phyloP scores from a whole-genome alignment of 108 stramenopile genomes.

The Pseudonitzschia pungens region DNA sequence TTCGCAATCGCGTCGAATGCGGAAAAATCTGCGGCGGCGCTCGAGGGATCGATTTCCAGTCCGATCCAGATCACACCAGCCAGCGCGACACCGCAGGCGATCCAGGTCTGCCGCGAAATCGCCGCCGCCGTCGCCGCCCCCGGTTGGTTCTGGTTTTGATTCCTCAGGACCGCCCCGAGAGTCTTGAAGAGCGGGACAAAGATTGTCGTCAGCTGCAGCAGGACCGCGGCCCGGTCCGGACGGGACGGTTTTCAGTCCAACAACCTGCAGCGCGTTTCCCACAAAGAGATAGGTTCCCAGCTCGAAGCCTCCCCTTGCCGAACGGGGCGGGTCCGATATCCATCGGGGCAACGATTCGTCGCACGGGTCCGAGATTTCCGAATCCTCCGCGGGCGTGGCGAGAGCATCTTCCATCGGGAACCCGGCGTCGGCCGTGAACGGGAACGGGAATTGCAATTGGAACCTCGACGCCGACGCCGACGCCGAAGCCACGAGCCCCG shows the following conservation, averaged over 20 bases:
- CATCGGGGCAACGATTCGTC: too few species aligned
- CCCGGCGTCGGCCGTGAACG: too few species aligned
- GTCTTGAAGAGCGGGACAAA: constrained; percentile 60
- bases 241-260: constrained; percentile 73
- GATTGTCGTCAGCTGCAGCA: constrained; percentile 81
- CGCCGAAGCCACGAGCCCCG: too few species aligned
- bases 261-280: constrained; percentile 76
- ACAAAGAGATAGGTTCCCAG: constrained; percentile 80
- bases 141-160: too few species aligned
- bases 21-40: too few species aligned
- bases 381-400: too few species aligned
- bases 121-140: constrained; percentile 5
- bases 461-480: too few species aligned
- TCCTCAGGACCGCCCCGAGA: neutral
- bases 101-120: constrained; percentile 46
- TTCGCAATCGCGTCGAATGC: too few species aligned
- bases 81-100: constrained; percentile 65
- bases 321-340: neutral
- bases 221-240: constrained; percentile 81
- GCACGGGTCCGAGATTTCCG: too few species aligned
- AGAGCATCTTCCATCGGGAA: too few species aligned
- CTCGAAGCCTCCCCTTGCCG: constrained; percentile 60
- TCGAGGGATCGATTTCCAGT: too few species aligned
- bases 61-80: constrained; percentile 71
- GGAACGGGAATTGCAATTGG: too few species aligned